Conservation (phyloP, 2,329 filamentous ascomycete genomes). For the Tolypocladium capitatum region DNA sequence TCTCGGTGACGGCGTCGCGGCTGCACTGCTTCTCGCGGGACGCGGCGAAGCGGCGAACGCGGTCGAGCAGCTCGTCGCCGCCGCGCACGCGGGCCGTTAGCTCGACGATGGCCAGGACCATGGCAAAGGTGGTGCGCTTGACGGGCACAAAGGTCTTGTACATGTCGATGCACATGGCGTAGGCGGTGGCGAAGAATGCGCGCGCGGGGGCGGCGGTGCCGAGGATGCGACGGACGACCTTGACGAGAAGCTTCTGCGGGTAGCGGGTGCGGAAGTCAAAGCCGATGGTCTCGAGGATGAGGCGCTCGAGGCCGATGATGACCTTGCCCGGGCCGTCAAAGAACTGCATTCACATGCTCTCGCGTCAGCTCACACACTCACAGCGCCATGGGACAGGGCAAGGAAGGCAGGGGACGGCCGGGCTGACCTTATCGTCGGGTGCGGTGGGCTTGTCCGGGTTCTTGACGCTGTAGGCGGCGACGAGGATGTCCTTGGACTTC, state of each 20-base stretch:
- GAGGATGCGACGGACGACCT: constrained; percentile 53
- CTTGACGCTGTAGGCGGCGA: constrained; percentile 79
- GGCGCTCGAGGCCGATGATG: constrained; percentile 78
- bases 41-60: constrained; percentile 34
- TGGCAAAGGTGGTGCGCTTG: constrained; percentile 76
- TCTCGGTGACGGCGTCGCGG: constrained; percentile 50
- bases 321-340: constrained; percentile 70
- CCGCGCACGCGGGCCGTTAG: constrained; percentile 59
- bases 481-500: constrained; percentile 87
- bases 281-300: constrained; percentile 82
- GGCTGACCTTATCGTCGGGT: constrained; percentile 65
- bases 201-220: constrained; percentile 10
- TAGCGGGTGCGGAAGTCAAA: constrained; percentile 91
- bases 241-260: constrained; percentile 73
- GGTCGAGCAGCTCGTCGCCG: constrained; percentile 30
- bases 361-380: too few species aligned
- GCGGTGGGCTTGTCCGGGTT: constrained; percentile 52
- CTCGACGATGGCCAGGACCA: constrained; percentile 73
- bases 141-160: constrained; percentile 89
- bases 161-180: constrained; percentile 73
- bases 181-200: constrained; percentile 54
- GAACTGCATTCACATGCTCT: constrained; percentile 31
- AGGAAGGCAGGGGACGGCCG: background rate
- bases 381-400: background rate
- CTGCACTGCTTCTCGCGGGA: constrained; percentile 30